Percentiles rank a stretch among this genome's conserved stretches.
Conservation (phyloP, 2,329 filamentous ascomycete species). For the Cladosporium phlei region DNA sequence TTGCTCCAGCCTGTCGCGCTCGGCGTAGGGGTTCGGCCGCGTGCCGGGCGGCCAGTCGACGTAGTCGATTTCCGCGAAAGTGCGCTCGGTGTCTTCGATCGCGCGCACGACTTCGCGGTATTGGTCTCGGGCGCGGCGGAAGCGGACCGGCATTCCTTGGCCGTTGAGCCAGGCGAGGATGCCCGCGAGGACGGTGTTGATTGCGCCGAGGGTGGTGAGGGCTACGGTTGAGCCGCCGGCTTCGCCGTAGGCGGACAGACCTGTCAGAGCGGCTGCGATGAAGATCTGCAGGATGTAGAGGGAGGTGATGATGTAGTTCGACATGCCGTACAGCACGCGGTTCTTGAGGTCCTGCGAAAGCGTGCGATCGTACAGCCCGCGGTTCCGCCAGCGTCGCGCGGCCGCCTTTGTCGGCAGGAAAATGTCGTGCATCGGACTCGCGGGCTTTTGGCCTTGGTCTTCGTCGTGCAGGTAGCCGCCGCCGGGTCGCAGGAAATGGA, state of each 20-base stretch:
- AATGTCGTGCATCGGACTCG: slow-evolving; percentile 9
- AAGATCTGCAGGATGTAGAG: slow-evolving; percentile 18
- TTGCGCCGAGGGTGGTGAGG: slow-evolving; percentile 15
- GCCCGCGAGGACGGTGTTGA: slow-evolving; percentile 18
- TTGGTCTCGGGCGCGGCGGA: slow-evolving; percentile 15
- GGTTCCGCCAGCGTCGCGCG: slow-evolving; percentile 5
- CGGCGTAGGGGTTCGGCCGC: slow-evolving; percentile 11
- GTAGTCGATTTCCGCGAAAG: slow-evolving; percentile 15
- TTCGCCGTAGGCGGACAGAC: slow-evolving; percentile 15
- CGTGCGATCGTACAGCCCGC: slow-evolving; percentile 5
- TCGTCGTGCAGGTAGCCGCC: neutral
- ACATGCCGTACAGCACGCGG: slow-evolving; percentile 14
- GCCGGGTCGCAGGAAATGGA: slow-evolving; percentile 10
- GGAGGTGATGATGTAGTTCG: slow-evolving; percentile 12
- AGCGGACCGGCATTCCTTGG: slow-evolving; percentile 17
- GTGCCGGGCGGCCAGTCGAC: slow-evolving; percentile 4
- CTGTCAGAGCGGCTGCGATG: slow-evolving; percentile 17
- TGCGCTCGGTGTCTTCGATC: slow-evolving; percentile 15
- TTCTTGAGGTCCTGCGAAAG: slow-evolving; percentile 6
- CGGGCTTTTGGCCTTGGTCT: slow-evolving; percentile 8
- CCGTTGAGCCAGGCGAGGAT: slow-evolving; percentile 18
- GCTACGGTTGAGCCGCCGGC: slow-evolving; percentile 1
- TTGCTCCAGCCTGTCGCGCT: slow-evolving; percentile 12
- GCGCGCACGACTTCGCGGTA: slow-evolving; percentile 15
- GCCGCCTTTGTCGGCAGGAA: slow-evolving; percentile 10